Evolutionary conservation across 2,329 filamentous ascomycete species (phyloP), one percentile per base, ranked within the genome.

Genomic region (Colletotrichum agaves): DNA sequence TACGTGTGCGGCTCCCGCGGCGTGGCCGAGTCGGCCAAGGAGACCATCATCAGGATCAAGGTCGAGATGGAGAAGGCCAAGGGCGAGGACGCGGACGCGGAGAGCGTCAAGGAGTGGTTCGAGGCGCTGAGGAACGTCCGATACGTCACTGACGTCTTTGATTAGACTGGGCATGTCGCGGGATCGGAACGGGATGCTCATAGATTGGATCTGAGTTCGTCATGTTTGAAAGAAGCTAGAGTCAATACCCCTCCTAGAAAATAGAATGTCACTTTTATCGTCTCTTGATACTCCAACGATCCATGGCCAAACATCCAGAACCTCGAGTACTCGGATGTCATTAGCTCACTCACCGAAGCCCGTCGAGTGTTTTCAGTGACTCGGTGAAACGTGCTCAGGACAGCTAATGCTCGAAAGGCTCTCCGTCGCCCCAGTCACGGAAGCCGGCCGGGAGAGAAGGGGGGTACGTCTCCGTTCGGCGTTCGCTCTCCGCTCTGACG

Each of bases 111-210:
- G 60, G 76, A 76, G 61, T 86, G 83, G 83, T 85, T 86, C 71
- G 82, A 86, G 43, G 78, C 77, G 33, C 71, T 84, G 62, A 75
- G 82, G 66, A 88, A 89, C 67, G 83, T 85, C 75, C 78, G 88
- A 17, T 90, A 86, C 71, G 84, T 86, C n/a, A 87, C 84, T 2
- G 88, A 90, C 78, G 87, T 90, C 15, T 90, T 90, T 79, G 85
- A 87, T 71, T 87, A 57, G 17, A n/a, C 6, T 21, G 12, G 8
- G 47, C 15, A 15, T 62, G 7, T 35, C 35, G 7, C n/a, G 27
- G 17, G 6, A 2, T 19, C 1, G 49, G 47, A 10, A 11, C 2
- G 39, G 27, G 10, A 11, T 21, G 37, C 19, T 47, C 17, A 15
- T 21, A 50, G 47, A 50, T 5, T 37, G 17, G 19, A 21, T 19